Conservation (phyloP, 1,139 yeast species). For the Candida tropicalis region DNA sequence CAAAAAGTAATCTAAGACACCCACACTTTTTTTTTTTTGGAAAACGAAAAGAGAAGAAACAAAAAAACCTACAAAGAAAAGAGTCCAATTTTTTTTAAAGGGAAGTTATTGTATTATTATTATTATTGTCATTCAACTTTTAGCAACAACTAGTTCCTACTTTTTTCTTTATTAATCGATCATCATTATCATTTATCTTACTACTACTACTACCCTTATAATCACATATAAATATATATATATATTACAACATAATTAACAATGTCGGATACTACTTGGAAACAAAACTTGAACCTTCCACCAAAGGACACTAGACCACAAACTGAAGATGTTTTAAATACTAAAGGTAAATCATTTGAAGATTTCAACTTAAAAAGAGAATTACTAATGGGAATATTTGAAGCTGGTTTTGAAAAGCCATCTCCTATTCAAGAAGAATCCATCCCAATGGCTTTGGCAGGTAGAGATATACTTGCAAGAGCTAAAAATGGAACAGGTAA, state of each 20-base stretch:
- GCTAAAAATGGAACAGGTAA: constrained; percentile 99
- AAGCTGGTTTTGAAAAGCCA: constrained; percentile 98
- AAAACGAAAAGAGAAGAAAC: no score
- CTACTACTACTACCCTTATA: neutral
- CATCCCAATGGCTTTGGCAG: constrained; percentile 92
- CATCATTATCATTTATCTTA: neutral
- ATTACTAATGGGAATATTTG: constrained; percentile 95
- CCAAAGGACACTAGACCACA: constrained; percentile 88
- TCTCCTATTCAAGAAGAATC: constrained; percentile 98
- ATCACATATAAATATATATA: constrained; percentile 2
- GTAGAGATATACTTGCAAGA: constrained; percentile 95
- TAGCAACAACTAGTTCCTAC: no score
- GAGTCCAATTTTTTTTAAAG: no score
- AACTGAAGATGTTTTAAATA: constrained; percentile 92
- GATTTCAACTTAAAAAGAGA: constrained; percentile 91
- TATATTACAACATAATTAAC: constrained; percentile 4
- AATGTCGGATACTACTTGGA: constrained; percentile 60
- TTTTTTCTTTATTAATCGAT: no score
- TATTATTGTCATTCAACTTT: no score
- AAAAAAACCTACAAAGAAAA: no score
- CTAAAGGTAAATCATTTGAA: constrained; percentile 90
- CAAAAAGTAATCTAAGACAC: no score
- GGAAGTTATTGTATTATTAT: no score
- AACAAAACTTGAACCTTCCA: constrained; percentile 72
- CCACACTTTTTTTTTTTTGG: no score